Conservation (phyloP, 202 grass and related monocot species). For the Carex arenaria region DNA sequence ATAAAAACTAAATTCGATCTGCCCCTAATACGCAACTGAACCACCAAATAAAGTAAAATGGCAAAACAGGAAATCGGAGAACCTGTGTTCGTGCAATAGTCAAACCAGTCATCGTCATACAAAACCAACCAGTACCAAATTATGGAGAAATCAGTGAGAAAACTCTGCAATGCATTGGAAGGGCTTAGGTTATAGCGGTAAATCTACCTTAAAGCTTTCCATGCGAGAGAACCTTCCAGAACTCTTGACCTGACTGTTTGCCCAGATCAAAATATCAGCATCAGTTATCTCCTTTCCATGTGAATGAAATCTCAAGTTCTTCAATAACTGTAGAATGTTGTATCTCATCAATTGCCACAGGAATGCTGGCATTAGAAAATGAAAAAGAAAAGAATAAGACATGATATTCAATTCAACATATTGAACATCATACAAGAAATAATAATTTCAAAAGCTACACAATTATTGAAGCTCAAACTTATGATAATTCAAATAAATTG, state of each 20-base stretch:
- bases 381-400: not conserved
- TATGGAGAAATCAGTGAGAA: not conserved
- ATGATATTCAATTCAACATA: not conserved
- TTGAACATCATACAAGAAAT: not conserved
- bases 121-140: not conserved
- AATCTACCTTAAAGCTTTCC: constrained; percentile 86
- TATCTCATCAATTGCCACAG: constrained; percentile 97
- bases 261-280: constrained; percentile 84
- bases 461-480: not conserved
- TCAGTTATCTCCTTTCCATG: constrained; percentile 90
- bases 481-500: not conserved
- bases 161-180: not conserved
- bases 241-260: constrained; percentile 82
- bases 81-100: not conserved
- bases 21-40: not conserved
- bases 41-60: not conserved
- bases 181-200: not conserved
- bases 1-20: not conserved
- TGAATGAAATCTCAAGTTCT: constrained; percentile 84
- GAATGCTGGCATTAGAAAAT: constrained; percentile 53
- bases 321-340: constrained; percentile 88
- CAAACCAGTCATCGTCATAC: not conserved
- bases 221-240: constrained; percentile 79
- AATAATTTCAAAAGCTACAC: not conserved
- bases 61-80: not conserved